Conservation (phyloP, 352 stramenopile genomes). For the Aphanomyces invadans region DNA sequence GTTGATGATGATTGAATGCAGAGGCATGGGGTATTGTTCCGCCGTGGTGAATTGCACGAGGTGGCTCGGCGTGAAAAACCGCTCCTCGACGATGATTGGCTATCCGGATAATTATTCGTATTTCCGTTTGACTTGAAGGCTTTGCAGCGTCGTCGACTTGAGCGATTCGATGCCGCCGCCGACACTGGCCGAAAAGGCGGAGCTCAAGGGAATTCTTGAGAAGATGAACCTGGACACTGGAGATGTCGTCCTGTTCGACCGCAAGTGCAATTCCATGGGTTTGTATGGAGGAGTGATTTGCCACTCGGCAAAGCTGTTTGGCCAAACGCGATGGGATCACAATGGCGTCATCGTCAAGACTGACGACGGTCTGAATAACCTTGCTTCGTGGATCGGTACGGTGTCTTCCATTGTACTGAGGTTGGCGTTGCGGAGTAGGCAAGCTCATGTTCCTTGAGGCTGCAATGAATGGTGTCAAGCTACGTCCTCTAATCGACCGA, state of each 20-base stretch:
- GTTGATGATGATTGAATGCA: no score
- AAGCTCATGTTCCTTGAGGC: constrained; percentile 70
- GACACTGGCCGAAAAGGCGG: not conserved
- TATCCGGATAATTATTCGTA: not conserved
- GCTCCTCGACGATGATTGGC: no score
- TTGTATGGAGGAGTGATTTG: constrained; percentile 74
- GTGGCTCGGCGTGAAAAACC: not conserved
- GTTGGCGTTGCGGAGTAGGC: constrained; percentile 20
- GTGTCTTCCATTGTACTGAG: not conserved
- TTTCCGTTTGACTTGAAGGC: not conserved
- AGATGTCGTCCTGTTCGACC: constrained; percentile 78
- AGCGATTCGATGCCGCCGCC: not conserved
- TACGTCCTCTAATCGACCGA: constrained; percentile 69
- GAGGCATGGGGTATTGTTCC: no score
- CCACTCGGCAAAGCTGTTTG: constrained; percentile 71
- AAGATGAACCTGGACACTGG: constrained; percentile 48
- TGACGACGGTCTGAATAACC: constrained; percentile 5
- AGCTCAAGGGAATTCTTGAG: constrained; percentile 17
- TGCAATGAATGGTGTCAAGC: constrained; percentile 70
- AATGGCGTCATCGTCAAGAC: constrained; percentile 56
- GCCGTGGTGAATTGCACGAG: not conserved
- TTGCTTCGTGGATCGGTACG: not conserved
- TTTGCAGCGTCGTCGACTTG: not conserved
- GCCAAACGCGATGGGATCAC: constrained; percentile 77
- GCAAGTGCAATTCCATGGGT: constrained; percentile 62